These are phyloP conservation scores for Amylocystis lapponica DNA, from an alignment of 768 basidiomycete genomes.

Conservation along the genomic window DNA sequence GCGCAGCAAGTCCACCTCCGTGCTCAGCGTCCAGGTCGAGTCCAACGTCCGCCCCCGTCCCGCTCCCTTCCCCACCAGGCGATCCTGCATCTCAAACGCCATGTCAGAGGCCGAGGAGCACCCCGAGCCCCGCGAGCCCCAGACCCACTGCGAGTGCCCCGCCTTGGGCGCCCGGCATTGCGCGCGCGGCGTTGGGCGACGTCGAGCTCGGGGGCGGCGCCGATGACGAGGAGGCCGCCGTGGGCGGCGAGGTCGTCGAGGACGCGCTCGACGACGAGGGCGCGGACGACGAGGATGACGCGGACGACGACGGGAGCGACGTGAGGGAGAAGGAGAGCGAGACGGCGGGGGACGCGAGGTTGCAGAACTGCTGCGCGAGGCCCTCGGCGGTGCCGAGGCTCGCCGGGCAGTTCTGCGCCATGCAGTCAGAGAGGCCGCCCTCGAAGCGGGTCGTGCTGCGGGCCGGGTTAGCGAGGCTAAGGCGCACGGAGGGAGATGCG, in stretches of 20 bases:
- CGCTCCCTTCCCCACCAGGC: too few species aligned
- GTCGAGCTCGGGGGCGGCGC: too few species aligned
- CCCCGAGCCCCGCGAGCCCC: neutral
- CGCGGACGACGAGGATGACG: conserved; percentile 13
- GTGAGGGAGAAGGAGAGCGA: conserved; percentile 32
- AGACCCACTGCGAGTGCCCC: neutral
- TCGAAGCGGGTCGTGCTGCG: conserved; percentile 29
- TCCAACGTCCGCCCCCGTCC: too few species aligned
- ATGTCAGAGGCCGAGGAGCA: neutral
- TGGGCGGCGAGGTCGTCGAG: neutral
- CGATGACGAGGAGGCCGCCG: conserved; percentile 10
- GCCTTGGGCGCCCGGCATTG: too few species aligned
- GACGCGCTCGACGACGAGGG: neutral
- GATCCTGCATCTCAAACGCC: too few species aligned
- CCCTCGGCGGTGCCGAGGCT: conserved; percentile 35
- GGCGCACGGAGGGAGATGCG: neutral
- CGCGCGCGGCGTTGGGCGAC: neutral
- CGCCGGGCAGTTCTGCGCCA: conserved; percentile 29
- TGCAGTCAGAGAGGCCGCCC: conserved; percentile 31
- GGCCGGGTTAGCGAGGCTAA: neutral
- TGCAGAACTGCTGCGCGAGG: conserved; percentile 45
- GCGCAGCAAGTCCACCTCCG: too few species aligned
- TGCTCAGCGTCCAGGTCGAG: too few species aligned
- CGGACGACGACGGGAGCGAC: conserved; percentile 7
- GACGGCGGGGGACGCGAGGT: conserved; percentile 29